Evolutionary conservation across 148 eudicot species (phyloP).

Genomic region (Vaccinium corymbosum): DNA sequence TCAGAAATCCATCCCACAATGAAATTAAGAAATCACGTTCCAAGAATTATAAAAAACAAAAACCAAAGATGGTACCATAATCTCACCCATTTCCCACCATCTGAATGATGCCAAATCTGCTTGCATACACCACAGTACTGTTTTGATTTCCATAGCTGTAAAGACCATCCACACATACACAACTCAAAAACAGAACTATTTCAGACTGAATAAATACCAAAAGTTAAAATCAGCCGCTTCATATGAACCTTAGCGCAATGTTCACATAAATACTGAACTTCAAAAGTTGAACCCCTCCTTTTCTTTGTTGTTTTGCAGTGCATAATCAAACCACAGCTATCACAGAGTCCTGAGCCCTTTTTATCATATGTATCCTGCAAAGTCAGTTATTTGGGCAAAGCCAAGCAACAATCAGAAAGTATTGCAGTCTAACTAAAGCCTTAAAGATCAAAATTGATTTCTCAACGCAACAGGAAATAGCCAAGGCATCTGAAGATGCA

Average conservation of each 20-base stretch:
- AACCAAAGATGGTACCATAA: slow-evolving; percentile 9
- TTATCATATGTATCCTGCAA: slow-evolving; percentile 47
- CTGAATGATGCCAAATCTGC: slow-evolving; percentile 91
- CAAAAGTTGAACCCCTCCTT: slow-evolving; percentile 26
- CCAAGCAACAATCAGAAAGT: neutral
- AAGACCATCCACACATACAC: slow-evolving; percentile 18
- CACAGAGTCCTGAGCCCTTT: slow-evolving; percentile 54
- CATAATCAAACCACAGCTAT: slow-evolving; percentile 69
- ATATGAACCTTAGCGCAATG: slow-evolving; percentile 66
- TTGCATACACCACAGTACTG: slow-evolving; percentile 95
- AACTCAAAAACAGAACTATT: slow-evolving; percentile 9
- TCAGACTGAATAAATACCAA: neutral
- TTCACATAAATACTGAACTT: slow-evolving; percentile 55
- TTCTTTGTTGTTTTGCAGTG: slow-evolving; percentile 54
- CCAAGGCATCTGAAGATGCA: slow-evolving; percentile 1
- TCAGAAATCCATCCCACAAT: slow-evolving; percentile 20
- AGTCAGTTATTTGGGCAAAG: neutral
- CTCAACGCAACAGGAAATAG: slow-evolving; percentile 1
- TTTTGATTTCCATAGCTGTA: slow-evolving; percentile 72
- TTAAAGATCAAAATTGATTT: neutral
- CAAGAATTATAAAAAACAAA: slow-evolving; percentile 1
- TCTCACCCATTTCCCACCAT: slow-evolving; percentile 92
- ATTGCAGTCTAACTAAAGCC: neutral
- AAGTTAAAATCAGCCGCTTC: neutral
- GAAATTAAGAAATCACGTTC: neutral